Evolutionary conservation across 345 rosid genomes (phyloP).

Genomic region (Eucalyptus shirleyi): DNA sequence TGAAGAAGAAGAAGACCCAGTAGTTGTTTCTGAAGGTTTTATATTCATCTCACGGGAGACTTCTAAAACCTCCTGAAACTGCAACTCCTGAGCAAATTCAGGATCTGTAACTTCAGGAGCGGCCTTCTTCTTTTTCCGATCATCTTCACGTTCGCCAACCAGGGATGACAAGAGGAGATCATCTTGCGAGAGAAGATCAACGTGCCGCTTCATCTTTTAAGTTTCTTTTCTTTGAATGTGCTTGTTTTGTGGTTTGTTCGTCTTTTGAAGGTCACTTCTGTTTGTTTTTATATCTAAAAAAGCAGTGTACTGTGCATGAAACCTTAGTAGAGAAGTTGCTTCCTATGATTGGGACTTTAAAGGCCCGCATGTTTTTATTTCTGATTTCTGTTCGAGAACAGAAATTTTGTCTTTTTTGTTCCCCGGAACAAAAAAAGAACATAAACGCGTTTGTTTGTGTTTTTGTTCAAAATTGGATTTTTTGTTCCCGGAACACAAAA

Average conservation of each 20-base stretch:
- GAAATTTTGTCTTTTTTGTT: no score
- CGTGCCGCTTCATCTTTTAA: background rate
- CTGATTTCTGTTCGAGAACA: no score
- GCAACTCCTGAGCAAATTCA: background rate
- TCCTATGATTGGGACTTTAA: background rate
- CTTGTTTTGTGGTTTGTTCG: background rate
- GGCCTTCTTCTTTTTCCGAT: background rate
- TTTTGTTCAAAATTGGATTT: no score
- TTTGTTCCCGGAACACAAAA: no score
- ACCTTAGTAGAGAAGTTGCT: background rate
- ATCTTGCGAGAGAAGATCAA: background rate
- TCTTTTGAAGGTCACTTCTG: background rate
- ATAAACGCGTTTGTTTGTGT: no score
- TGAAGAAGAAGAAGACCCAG: background rate
- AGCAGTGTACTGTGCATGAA: background rate
- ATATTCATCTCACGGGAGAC: background rate
- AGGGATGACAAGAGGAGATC: background rate
- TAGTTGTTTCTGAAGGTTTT: background rate
- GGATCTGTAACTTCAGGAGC: background rate
- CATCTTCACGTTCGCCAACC: background rate
- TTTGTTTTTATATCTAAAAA: background rate
- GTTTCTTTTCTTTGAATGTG: background rate
- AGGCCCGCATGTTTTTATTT: no score
- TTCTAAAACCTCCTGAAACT: background rate
- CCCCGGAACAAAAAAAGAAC: no score